A percentile compares a stretch with the other conserved stretches of the same genome.
phyloP scores from a whole-genome alignment of 768 basidiomycete genomes.

The Lactarius quietus region DNA sequence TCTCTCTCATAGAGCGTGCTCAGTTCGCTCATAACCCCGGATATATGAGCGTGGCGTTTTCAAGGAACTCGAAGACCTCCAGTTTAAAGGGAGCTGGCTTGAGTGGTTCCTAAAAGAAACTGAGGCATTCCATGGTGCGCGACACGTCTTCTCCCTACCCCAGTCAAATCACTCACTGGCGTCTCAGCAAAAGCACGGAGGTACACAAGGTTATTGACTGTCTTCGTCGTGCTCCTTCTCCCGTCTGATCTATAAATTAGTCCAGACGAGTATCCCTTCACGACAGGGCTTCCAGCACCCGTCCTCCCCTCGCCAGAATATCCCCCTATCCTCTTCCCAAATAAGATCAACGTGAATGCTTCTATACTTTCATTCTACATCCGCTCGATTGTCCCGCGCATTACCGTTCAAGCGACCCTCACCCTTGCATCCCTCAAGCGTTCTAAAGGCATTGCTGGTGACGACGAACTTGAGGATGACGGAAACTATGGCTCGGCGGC shows the following conservation, averaged over 20 bases:
- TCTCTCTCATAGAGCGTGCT: constrained; percentile 93
- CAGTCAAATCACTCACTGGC: neutral
- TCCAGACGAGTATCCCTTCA: constrained; percentile 98
- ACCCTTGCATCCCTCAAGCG: constrained; percentile 63
- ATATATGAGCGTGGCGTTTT: constrained; percentile 84
- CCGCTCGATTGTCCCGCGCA: constrained; percentile 81
- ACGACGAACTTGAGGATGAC: constrained; percentile 81
- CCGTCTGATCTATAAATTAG: constrained; percentile 39
- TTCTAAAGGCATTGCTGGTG: constrained; percentile 59
- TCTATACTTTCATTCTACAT: constrained; percentile 90
- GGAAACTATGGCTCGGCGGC: constrained; percentile 97
- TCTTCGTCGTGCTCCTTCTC: neutral
- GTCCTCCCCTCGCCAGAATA: constrained; percentile 70
- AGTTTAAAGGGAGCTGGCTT: constrained; percentile 86
- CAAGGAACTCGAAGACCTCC: constrained; percentile 65
- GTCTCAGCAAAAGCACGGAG: constrained; percentile 88
- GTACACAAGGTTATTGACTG: constrained; percentile 72
- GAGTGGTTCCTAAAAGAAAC: constrained; percentile 98
- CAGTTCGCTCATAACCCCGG: constrained; percentile 90
- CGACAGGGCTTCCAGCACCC: constrained; percentile 72
- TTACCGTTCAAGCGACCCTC: constrained; percentile 70
- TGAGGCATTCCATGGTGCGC: constrained; percentile 90
- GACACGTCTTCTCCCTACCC: neutral
- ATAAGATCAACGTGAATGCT: constrained; percentile 80
- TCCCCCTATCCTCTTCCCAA: constrained; percentile 75